Evolutionary conservation across 768 basidiomycete genomes (phyloP), one percentile per base, ranked within the genome.

Genomic region (Mycena epipterygia): DNA sequence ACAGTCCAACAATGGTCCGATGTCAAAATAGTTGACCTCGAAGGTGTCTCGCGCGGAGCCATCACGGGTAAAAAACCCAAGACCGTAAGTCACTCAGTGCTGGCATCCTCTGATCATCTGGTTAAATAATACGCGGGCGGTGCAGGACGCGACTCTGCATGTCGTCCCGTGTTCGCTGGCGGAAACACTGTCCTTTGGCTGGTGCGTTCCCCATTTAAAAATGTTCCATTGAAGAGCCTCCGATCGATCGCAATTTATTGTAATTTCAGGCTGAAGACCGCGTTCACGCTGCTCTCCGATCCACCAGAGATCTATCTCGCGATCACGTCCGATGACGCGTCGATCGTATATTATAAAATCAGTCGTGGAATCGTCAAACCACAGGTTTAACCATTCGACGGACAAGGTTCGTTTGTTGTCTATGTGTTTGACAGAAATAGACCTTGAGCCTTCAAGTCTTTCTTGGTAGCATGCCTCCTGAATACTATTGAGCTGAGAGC

Each of bases 331-430:
- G 89, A 92, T 58, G 94, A 95, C 74, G 90, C 94, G 14, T 94
- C 94, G 12, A 91, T 92, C 52, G 94, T 95, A 59, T 95, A 95
- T 79, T 95, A 95, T 81, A 93, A 93, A 75, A 84, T 95, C 68
- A 91, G 90, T 76, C 85, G 86, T 57, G 94, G 93, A 64, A 92
- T 95, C 35, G 89, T 90, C 69, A 95, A 95, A 74, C 93, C 92
- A 29, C 83, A 87, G 14, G 81, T 92, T 51, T 93, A 74, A 81
- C 23, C 21, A 25, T 16, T 56, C 32, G 30, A 13, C 29, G 29
- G 14, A 49, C 9, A 23, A 49, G 23, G 23, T 27, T 13, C 25
- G 52, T 39, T 16, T 16, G 8, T 39, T 8, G 37, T 9, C 16
- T 39, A 9, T 8, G 37, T 16, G 37, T 9, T 39, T 8, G 37